Percentiles rank a stretch among this genome's conserved stretches.
These are phyloP conservation scores for Aspergillus bertholletiae DNA, from an alignment of 495 filamentous ascomycete genomes.

Conservation along the genomic window DNA sequence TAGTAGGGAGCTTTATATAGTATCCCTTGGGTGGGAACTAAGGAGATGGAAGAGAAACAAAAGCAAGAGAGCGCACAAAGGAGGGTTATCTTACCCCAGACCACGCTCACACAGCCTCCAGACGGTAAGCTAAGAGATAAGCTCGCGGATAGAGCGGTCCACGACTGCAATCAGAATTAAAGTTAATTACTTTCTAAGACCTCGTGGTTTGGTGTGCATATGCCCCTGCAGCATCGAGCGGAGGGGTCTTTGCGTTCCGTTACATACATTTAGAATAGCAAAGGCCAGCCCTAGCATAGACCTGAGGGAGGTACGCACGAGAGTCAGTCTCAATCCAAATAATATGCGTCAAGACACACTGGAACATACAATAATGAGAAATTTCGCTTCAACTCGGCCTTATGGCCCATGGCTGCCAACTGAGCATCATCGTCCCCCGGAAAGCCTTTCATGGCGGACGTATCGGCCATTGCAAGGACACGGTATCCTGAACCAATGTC, in stretches of 20 bases:
- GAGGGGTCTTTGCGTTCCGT: background rate
- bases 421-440: conserved; percentile 44
- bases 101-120: conserved; percentile 44
- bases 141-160: conserved; percentile 51
- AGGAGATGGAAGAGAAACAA: background rate
- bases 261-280: conserved; percentile 49
- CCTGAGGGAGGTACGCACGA: conserved; percentile 14
- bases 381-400: conserved; percentile 59
- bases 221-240: background rate
- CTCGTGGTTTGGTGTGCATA: background rate
- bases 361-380: conserved; percentile 42
- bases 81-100: conserved; percentile 40
- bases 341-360: background rate
- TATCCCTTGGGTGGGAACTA: background rate
- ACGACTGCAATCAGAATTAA: conserved; percentile 30
- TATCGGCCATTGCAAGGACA: background rate
- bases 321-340: conserved; percentile 2
- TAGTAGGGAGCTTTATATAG: background rate
- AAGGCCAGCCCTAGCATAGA: conserved; percentile 54
- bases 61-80: background rate
- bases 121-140: conserved; percentile 46
- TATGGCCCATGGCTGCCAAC: conserved; percentile 63
- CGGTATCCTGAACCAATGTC: background rate
- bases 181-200: conserved; percentile 8
- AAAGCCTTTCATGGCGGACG: conserved; percentile 22